Evolutionary conservation across 2,329 filamentous ascomycete species (phyloP).

Genomic region (Colletotrichum graminicola): DNA sequence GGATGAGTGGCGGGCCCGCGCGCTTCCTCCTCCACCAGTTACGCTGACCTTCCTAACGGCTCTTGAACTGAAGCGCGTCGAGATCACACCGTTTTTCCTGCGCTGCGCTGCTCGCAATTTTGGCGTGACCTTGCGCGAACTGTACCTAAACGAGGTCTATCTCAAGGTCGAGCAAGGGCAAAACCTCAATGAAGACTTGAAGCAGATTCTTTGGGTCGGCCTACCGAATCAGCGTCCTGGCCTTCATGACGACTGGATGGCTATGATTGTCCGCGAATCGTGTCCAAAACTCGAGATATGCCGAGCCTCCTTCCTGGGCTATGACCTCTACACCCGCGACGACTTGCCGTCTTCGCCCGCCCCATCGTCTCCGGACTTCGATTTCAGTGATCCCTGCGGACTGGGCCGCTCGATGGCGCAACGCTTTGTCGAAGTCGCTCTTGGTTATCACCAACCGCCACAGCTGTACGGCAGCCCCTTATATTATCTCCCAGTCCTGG

Average conservation of each 20-base stretch:
- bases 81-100: slow-evolving; percentile 54
- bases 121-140: slow-evolving; percentile 56
- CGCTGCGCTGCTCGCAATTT: slow-evolving; percentile 51
- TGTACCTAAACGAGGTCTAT: slow-evolving; percentile 61
- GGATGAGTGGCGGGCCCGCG: slow-evolving; percentile 56
- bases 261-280: slow-evolving; percentile 55
- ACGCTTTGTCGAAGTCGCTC: slow-evolving; percentile 61
- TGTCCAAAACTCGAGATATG: slow-evolving; percentile 55
- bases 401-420: slow-evolving; percentile 57
- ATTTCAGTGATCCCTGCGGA: slow-evolving; percentile 57
- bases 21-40: slow-evolving; percentile 54
- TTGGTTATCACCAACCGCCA: slow-evolving; percentile 55
- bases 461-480: slow-evolving; percentile 46
- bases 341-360: slow-evolving; percentile 46
- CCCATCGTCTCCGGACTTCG: slow-evolving; percentile 48
- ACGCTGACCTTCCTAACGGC: slow-evolving; percentile 54
- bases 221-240: slow-evolving; percentile 57
- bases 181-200: slow-evolving; percentile 50
- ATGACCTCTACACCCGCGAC: slow-evolving; percentile 55
- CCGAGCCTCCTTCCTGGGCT: slow-evolving; percentile 59
- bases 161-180: slow-evolving; percentile 56
- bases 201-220: slow-evolving; percentile 59
- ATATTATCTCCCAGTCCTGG: slow-evolving; percentile 41
- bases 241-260: slow-evolving; percentile 56
- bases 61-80: slow-evolving; percentile 59